A percentile compares a stretch with the other conserved stretches of the same genome.
These are phyloP conservation scores for Linum lewisii DNA, from an alignment of 345 rosid species.

Conservation along the genomic window DNA sequence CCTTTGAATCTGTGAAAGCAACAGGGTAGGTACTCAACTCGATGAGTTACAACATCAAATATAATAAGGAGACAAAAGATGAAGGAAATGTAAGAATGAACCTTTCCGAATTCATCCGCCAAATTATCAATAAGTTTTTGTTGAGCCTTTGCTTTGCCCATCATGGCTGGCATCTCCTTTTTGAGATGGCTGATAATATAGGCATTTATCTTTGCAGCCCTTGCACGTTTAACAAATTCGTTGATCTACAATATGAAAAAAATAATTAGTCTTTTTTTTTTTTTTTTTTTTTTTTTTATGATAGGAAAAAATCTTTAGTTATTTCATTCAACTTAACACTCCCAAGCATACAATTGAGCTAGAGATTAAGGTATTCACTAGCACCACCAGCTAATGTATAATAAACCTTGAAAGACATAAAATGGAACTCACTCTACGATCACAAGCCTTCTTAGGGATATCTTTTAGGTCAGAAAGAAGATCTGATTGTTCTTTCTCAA, in stretches of 20 bases:
- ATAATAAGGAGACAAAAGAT: not conserved
- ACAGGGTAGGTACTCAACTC: not conserved
- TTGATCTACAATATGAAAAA: no score
- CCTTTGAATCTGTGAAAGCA: slow-evolving; percentile 56
- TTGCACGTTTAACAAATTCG: slow-evolving; percentile 90
- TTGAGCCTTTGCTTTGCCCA: slow-evolving; percentile 89
- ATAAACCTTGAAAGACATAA: slow-evolving; percentile 5
- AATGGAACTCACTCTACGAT: slow-evolving; percentile 70
- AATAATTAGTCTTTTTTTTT: no score
- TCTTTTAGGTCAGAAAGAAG: slow-evolving; percentile 82
- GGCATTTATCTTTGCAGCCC: slow-evolving; percentile 95
- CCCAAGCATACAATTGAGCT: no score
- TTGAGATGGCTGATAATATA: slow-evolving; percentile 77
- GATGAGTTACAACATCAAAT: not conserved
- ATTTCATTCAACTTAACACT: not conserved
- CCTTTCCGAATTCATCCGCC: slow-evolving; percentile 72
- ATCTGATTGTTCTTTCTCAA: slow-evolving; percentile 90
- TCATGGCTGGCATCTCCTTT: slow-evolving; percentile 88
- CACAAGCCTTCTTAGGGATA: slow-evolving; percentile 96
- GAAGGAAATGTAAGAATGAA: slow-evolving; percentile 16
- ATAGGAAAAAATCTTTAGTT: slow-evolving; percentile 6
- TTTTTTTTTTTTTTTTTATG: no score
- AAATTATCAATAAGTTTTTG: slow-evolving; percentile 69
- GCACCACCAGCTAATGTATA: no score
- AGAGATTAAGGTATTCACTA: no score